phyloP scores from a whole-genome alignment of 75 land plant genomes.

The Sequoia sempervirens region DNA sequence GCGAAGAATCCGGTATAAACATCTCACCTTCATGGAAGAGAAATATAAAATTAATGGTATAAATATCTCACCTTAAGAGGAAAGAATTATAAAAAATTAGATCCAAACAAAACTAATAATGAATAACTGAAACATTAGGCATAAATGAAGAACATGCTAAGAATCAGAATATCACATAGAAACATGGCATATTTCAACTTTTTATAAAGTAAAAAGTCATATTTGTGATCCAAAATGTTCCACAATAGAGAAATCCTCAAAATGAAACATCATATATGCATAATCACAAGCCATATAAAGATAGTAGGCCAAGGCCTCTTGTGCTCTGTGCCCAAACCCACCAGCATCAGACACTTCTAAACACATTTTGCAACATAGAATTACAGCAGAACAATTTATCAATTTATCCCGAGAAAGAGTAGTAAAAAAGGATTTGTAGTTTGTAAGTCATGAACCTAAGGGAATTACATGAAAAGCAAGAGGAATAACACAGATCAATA shows the following conservation, averaged over 20 bases:
- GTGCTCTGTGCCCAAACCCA: neutral
- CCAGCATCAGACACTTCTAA: neutral
- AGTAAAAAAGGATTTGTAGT: neutral
- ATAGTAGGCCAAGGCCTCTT: neutral
- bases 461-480: neutral
- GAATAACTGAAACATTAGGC: no score
- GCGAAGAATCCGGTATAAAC: slow-evolving; percentile 72
- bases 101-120: no score
- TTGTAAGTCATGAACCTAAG: neutral
- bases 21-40: slow-evolving; percentile 39
- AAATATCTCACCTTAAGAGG: neutral
- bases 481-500: neutral
- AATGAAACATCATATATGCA: neutral
- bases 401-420: neutral
- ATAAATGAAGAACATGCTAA: neutral
- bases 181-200: neutral
- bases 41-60: neutral
- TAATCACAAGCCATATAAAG: neutral
- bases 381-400: neutral
- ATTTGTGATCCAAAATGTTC: neutral
- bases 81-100: no score
- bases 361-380: neutral
- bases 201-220: neutral
- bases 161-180: neutral
- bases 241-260: neutral